phyloP scores from a whole-genome alignment of 192 early-diverging fungal species.

The Coemansia sp. region DNA sequence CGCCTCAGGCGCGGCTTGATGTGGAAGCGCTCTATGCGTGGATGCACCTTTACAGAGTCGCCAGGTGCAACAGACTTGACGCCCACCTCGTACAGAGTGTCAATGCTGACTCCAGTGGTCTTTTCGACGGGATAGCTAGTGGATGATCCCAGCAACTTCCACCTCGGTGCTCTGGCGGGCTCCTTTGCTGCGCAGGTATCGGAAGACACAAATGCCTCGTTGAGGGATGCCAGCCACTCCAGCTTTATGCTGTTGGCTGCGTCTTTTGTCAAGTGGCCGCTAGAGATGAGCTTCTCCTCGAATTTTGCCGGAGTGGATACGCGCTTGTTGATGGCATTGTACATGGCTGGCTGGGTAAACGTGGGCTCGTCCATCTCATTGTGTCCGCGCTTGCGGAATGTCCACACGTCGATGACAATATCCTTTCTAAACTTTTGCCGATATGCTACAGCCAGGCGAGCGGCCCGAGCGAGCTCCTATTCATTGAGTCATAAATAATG shows the following conservation, averaged over 20 bases:
- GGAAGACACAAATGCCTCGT: constrained; percentile 31
- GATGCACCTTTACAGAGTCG: constrained; percentile 73
- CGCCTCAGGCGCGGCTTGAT: constrained; percentile 79
- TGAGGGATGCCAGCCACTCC: constrained; percentile 37
- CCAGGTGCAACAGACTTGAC: constrained; percentile 71
- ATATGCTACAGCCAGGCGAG: constrained; percentile 85
- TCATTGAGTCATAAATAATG: background rate
- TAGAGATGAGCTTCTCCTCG: constrained; percentile 63
- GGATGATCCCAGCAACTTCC: constrained; percentile 18
- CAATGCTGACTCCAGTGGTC: constrained; percentile 66
- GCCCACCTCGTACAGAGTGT: constrained; percentile 71
- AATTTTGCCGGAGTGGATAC: constrained; percentile 82
- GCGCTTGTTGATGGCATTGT: constrained; percentile 81
- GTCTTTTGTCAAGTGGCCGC: constrained; percentile 29
- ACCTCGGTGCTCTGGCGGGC: constrained; percentile 15
- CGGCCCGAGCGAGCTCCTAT: constrained; percentile 84
- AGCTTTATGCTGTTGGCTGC: constrained; percentile 18
- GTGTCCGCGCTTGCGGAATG: constrained; percentile 96
- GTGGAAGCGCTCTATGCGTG: constrained; percentile 90
- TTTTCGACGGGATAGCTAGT: constrained; percentile 24
- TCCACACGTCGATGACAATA: constrained; percentile 92
- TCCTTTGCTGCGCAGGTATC: constrained; percentile 36
- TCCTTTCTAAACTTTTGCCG: constrained; percentile 94
- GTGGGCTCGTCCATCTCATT: constrained; percentile 98
- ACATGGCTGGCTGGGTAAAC: constrained; percentile 97